Evolutionary conservation across 169 alveolate genomes (phyloP).

Genomic region (Cryptosporidium felis): DNA sequence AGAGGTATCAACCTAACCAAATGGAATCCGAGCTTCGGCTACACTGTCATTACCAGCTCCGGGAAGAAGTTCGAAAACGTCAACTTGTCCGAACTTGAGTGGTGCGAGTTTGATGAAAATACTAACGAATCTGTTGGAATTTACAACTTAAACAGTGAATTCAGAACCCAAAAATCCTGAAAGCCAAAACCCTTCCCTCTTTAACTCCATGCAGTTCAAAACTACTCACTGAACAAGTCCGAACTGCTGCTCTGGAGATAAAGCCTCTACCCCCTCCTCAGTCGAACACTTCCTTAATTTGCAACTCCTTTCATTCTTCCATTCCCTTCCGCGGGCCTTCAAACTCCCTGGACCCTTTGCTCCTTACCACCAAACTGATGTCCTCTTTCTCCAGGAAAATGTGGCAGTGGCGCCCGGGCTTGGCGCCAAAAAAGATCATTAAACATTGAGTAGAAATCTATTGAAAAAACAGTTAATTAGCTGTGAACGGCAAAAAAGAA

Average conservation of each 20-base stretch:
- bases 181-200: not conserved
- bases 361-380: no score
- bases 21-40: slow-evolving; percentile 67
- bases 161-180: slow-evolving; percentile 16
- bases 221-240: no score
- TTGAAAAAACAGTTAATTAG: no score
- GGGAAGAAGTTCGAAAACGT: slow-evolving; percentile 52
- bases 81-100: slow-evolving; percentile 31
- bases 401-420: no score
- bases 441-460: not conserved
- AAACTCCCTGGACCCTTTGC: no score
- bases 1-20: slow-evolving; percentile 46
- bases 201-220: not conserved
- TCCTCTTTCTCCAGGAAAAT: no score
- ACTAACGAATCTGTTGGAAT: slow-evolving; percentile 64
- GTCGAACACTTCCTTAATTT: no score
- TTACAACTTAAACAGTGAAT: slow-evolving; percentile 36
- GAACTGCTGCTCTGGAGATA: no score
- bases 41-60: slow-evolving; percentile 22
- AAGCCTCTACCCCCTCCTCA: no score
- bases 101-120: slow-evolving; percentile 70
- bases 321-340: no score
- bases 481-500: no score
- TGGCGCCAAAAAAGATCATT: not conserved
- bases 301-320: no score